These are phyloP conservation scores for Saccharomyces kudriavzevii DNA, from an alignment of 805 yeast species.

Conservation along the genomic window DNA sequence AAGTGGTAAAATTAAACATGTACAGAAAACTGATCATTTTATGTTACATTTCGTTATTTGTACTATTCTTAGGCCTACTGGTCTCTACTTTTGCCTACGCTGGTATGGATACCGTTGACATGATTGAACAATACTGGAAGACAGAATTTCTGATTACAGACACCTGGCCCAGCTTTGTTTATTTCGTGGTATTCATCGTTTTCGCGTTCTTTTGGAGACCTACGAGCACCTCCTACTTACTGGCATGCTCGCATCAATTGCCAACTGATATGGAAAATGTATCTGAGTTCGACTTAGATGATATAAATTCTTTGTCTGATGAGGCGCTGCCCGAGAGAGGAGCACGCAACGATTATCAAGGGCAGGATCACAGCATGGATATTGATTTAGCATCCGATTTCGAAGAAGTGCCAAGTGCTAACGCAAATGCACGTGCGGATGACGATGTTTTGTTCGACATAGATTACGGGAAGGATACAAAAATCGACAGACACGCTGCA, in stretches of 20 bases:
- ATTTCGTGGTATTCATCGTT: constrained; percentile 72
- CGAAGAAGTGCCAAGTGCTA: background rate
- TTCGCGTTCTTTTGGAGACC: constrained; percentile 96
- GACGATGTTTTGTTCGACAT: background rate
- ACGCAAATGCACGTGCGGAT: background rate
- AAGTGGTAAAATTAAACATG: constrained; percentile 81
- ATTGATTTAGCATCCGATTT: constrained; percentile 1
- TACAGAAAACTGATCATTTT: constrained; percentile 71
- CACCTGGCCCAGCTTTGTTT: constrained; percentile 91
- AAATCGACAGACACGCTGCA: background rate
- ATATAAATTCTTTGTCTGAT: constrained; percentile 37
- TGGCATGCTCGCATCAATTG: constrained; percentile 88
- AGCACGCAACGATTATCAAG: constrained; percentile 33
- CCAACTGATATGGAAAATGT: constrained; percentile 71
- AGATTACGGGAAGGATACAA: background rate
- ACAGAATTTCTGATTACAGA: constrained; percentile 79
- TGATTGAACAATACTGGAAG: constrained; percentile 87
- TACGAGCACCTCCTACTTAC: constrained; percentile 85
- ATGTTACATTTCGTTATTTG: constrained; percentile 61
- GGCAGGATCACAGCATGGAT: constrained; percentile 23
- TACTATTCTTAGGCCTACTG: constrained; percentile 63
- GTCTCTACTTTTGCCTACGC: constrained; percentile 62
- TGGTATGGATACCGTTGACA: constrained; percentile 65
- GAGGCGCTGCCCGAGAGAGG: constrained; percentile 28
- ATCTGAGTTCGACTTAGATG: constrained; percentile 58